Evolutionary conservation across 441 rosid genomes (phyloP), one percentile per base, ranked within the genome.

Genomic region (Hura crepitans): DNA sequence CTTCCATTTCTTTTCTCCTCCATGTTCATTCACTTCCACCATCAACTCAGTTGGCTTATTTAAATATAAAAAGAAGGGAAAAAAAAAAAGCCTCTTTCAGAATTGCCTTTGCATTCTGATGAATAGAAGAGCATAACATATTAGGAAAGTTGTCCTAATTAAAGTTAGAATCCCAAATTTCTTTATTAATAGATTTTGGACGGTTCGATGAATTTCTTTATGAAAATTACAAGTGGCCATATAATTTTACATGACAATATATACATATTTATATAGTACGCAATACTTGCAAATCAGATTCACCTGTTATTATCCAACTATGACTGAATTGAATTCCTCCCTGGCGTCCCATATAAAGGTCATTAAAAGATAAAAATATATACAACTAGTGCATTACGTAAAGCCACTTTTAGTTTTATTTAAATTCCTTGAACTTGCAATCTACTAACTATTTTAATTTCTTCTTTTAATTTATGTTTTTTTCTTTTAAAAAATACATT

Each of bases 381-480:
- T 50, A 22, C 46, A 33, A 2, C 30, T 31, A 47, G 43, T 65
- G 57, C 27, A 18, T 50, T 10, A 13, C 47, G 60, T 35, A 54
- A 51, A 66, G 49, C 57, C 28, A 50, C 69, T 65, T 65, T 65
- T 64, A 23, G 66, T 62, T 43, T 42, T 28, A 64, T 64, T 64
- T 31, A 31, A 31, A 33, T 17, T 59, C 27, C 25, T 12, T 59
- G 15, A 8, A 18, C n/a, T 55, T 55, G 30, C 23, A 8, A 28
- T 25, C 27, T 53, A 35, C 4, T 35, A 35, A 5, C 39, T 8
- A 35, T 35, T 35, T 8, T 35, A 35, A 35, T 35, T 35, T 1
- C n/a, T 35, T 8, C 1, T 5, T 4, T 42, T 42, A 42, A 0
- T 42, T 42, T 42, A 42, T 11, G 46, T 42, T 42, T 9, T 8